Percentiles rank a stretch among this genome's conserved stretches.
phyloP scores from a whole-genome alignment of 306 rosid species.

The Macrotyloma uniflorum region DNA sequence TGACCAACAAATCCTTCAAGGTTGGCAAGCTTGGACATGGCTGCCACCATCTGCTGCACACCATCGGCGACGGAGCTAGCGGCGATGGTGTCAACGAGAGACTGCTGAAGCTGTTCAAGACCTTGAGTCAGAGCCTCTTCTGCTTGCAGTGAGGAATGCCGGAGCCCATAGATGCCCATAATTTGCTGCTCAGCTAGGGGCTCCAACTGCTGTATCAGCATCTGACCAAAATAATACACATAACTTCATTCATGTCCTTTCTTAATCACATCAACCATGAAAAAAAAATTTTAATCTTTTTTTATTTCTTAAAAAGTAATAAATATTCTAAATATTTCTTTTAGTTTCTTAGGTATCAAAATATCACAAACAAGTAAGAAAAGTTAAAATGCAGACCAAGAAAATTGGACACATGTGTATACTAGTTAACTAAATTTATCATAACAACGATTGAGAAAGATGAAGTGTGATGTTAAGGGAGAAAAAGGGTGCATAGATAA shows the following conservation, averaged over 20 bases:
- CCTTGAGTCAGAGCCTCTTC: conserved; percentile 94
- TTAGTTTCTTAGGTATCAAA: no score
- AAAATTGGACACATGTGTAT: background rate
- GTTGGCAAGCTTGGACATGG: conserved; percentile 70
- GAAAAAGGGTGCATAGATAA: background rate
- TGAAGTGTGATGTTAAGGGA: background rate
- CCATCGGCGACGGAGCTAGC: conserved; percentile 57
- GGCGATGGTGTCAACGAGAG: conserved; percentile 71
- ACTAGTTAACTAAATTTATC: background rate
- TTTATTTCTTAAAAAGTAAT: background rate
- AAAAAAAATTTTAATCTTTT: background rate
- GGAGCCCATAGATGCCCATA: conserved; percentile 62
- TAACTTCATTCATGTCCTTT: background rate
- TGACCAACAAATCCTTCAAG: conserved; percentile 88
- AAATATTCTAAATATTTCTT: no score
- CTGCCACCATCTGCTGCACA: conserved; percentile 82
- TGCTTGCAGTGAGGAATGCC: conserved; percentile 71
- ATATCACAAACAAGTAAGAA: background rate
- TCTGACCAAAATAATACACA: conserved; percentile 31
- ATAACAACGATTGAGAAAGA: background rate
- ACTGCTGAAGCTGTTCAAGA: conserved; percentile 83
- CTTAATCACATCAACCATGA: background rate
- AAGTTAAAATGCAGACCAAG: background rate
- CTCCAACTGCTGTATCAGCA: conserved; percentile 76
- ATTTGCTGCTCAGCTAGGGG: conserved; percentile 86